Base-by-base conservation (phyloP, 1,284 basidiomycete species). In the Pyrrhoderma lamaoense region DNA sequence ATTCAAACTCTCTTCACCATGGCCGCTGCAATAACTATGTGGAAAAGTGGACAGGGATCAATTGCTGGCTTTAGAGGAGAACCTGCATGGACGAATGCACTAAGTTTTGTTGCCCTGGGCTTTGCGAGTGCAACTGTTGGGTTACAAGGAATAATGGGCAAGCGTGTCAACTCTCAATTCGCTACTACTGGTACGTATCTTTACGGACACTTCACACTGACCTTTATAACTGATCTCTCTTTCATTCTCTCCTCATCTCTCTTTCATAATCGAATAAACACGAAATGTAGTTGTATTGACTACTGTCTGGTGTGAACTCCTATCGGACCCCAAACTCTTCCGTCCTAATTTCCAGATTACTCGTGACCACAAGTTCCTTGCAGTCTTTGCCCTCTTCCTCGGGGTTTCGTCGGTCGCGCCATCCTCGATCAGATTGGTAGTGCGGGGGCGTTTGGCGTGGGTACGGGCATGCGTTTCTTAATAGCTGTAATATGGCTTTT, bases 241-340 rank as follows among this genome's bases (percentile, higher is more conserved):
- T 47, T 42, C 5, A 37, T 36, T 56, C 47, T 44, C 47, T 55
- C 42, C 23, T 43, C 19, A 31, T 31, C 27, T 31, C 27, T 31
- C 27, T 5, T 11, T 31, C 27, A 31, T 31, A 5, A 31, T 31
- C 27, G 5, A 31, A 31, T 31, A 31, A 31, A 31, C 11, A n/a
- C n/a, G n/a, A n/a, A 31, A 31, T 31, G 11, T 11, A 79, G 80
- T 82, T 51, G 79, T 82, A 44, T 70, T 89, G 18, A 90, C 86
- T 4, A 89, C 88, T 7, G 80, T 89, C 18, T 93, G 89, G 89
- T 87, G 89, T 52, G 88, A 93, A 65, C 77, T 93, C 49, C 75
- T 88, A 71, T 81, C 82, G 46, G 88, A 91, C 63, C 88, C 89
- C 0, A 69, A 77, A 42, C 73, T 93, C 8, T 85, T 82, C 71